These are phyloP conservation scores for Monosporozyma aquatica DNA, from an alignment of 805 yeast genomes.

Conservation along the genomic window DNA sequence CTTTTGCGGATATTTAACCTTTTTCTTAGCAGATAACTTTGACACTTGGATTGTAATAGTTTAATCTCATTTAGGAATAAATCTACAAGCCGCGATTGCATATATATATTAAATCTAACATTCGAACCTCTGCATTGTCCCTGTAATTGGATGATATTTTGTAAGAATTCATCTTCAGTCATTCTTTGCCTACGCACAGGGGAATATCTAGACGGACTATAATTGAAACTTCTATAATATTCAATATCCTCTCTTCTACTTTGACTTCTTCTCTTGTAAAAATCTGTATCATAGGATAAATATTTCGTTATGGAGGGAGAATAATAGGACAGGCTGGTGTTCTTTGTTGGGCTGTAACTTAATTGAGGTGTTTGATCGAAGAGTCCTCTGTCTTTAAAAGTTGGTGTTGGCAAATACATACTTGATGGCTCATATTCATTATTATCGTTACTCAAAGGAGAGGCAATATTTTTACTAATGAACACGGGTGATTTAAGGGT, in stretches of 20 bases:
- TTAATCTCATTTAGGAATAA: slow-evolving; percentile 45
- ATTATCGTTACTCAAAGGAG: neutral
- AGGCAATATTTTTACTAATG: neutral
- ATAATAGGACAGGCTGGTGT: slow-evolving; percentile 24
- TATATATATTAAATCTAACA: slow-evolving; percentile 53
- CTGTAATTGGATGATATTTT: slow-evolving; percentile 45
- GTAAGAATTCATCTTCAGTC: slow-evolving; percentile 26
- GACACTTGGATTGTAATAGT: slow-evolving; percentile 39
- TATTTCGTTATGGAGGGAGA: slow-evolving; percentile 27
- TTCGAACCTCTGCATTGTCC: slow-evolving; percentile 63
- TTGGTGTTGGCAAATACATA: slow-evolving; percentile 1
- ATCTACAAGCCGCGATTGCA: slow-evolving; percentile 51
- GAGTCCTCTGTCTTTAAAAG: neutral
- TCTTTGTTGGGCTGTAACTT: slow-evolving; percentile 23
- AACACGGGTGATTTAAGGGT: neutral
- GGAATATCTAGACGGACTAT: slow-evolving; percentile 22
- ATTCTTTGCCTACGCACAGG: slow-evolving; percentile 24
- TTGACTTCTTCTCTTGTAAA: slow-evolving; percentile 24
- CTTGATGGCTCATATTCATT: neutral
- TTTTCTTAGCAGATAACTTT: slow-evolving; percentile 36
- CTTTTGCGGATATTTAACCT: neutral
- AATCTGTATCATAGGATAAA: slow-evolving; percentile 23
- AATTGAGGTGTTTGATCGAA: slow-evolving; percentile 12
- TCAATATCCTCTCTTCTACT: slow-evolving; percentile 19
- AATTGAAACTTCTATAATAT: slow-evolving; percentile 17